Percentiles rank a stretch among this genome's conserved stretches.
Evolutionary conservation across 495 filamentous ascomycete species (phyloP).

Genomic region (Xylaria scruposa): DNA sequence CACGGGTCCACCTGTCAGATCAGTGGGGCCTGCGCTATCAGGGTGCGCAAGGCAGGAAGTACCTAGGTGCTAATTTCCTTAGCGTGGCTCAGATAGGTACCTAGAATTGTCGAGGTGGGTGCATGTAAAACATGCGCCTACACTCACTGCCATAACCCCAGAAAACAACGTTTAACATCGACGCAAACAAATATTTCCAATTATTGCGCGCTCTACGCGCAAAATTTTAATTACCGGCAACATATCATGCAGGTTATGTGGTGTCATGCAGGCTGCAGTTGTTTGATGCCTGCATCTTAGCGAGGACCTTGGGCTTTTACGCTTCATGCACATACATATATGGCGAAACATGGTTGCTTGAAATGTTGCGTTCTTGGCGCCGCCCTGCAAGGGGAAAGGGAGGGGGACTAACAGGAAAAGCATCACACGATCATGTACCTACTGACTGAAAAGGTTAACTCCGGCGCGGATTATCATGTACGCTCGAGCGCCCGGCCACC

Average conservation of each 20-base stretch:
- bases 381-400: neutral
- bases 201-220: neutral
- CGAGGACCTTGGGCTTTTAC: neutral
- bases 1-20: too few species aligned
- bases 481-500: neutral
- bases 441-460: neutral
- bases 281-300: neutral
- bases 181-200: neutral
- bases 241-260: constrained; percentile 4
- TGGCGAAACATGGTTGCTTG: neutral
- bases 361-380: neutral
- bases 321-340: neutral
- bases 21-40: too few species aligned
- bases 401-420: neutral
- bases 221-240: neutral
- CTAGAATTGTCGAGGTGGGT: too few species aligned
- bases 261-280: neutral
- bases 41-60: too few species aligned
- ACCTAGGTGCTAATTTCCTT: too few species aligned
- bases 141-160: too few species aligned
- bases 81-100: too few species aligned
- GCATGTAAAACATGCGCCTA: too few species aligned
- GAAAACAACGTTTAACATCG: neutral
- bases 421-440: constrained; percentile 9
- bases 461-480: neutral